Evolutionary conservation across 352 stramenopile species (phyloP), one percentile per base, ranked within the genome.

Genomic region (Phytophthora multivora): DNA sequence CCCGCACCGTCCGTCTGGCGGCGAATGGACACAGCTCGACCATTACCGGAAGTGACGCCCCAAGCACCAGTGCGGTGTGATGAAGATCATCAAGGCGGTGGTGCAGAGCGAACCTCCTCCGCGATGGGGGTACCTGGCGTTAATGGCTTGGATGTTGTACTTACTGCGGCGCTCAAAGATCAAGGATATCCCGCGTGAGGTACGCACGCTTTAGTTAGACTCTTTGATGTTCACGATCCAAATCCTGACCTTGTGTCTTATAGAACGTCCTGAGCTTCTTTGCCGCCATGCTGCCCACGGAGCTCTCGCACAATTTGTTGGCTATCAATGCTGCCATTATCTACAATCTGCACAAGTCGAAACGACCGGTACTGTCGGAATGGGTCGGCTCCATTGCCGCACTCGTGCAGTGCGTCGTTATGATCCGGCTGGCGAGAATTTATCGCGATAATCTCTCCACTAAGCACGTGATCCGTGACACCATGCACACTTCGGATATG

Each of bases 231-330:
- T 21, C 15, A 19, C 15, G 15, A 19, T 4, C 38, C 23, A 19
- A n/a, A 15, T 8, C 15, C 28, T 64, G 30, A 62, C 38, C 8
- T 26, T 63, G 15, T 16, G 43, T 53, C 7, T 13, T 49, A 36
- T 42, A 82, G 66, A 83, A 80, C 28, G 63, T 82, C 57, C 23
- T 89, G 41, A 77, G 71, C n/a, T 85, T 90, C 66, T 82, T 81
- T 18, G 66, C 69, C 18, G 75, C 79, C 10, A 67, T 87, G 54
- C 47, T 89, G 18, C 77, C 80, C 28, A 83, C 76, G 5, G 80
- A 89, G 63, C 73, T 88, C n/a, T 66, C 77, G 40, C 80, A 89
- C 66, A 85, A 79, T 19, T 50, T 89, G 39, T 23, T 89, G 16
- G 66, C 69, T 5, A 13, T 88, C 40, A 83, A 89, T 45, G 73